These are phyloP conservation scores for Claviceps lovelessii DNA, from an alignment of 2,329 filamentous ascomycete genomes.

Conservation along the genomic window DNA sequence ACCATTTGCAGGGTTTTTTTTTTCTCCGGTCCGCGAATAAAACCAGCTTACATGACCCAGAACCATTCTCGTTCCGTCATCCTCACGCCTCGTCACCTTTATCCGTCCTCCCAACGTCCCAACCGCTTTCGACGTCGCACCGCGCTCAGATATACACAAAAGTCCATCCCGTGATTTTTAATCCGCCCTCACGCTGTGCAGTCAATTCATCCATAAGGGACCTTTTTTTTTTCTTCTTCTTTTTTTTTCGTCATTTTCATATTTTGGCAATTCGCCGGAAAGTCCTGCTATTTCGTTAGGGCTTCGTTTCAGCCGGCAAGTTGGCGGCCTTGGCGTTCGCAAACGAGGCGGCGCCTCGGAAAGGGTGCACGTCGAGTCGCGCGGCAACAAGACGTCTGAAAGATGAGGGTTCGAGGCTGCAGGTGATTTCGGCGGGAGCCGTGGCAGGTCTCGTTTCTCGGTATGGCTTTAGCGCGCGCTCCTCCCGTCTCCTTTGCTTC, in stretches of 20 bases:
- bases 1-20: not conserved
- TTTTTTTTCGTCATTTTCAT: too few relatives aligned
- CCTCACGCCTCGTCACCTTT: too few relatives aligned
- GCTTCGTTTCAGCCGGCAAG: not conserved
- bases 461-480: slow-evolving; percentile 28
- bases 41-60: not conserved
- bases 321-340: slow-evolving; percentile 5
- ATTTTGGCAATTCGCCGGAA: too few relatives aligned
- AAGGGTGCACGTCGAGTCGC: slow-evolving; percentile 19
- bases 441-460: slow-evolving; percentile 76
- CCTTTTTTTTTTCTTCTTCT: too few relatives aligned
- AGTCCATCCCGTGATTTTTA: too few relatives aligned
- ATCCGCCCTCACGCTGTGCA: too few relatives aligned
- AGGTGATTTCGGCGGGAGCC: slow-evolving; percentile 42
- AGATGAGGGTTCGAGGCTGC: slow-evolving; percentile 45
- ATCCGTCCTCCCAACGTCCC: too few relatives aligned
- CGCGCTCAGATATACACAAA: not conserved
- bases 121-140: too few relatives aligned
- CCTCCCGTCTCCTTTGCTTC: not conserved
- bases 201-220: too few relatives aligned
- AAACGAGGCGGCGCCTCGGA: not conserved
- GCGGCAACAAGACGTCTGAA: slow-evolving; percentile 32
- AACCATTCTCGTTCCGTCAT: not conserved
- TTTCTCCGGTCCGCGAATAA: not conserved
- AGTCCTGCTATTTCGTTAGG: too few relatives aligned